These are phyloP conservation scores for Candida broadrunensis DNA, from an alignment of 805 yeast genomes.

Conservation along the genomic window DNA sequence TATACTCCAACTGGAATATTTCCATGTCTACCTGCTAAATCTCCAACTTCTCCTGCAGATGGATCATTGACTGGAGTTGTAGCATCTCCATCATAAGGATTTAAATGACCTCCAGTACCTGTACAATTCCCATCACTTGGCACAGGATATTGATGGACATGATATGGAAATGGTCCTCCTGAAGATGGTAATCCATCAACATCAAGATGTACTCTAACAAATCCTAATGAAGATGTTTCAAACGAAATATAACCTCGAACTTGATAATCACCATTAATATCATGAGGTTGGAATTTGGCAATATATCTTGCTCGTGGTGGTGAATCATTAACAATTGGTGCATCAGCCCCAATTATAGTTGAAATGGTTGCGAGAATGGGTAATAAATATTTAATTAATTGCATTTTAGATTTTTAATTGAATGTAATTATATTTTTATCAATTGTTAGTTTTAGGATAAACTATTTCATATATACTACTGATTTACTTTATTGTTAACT, in stretches of 20 bases:
- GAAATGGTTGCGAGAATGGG: too few species aligned
- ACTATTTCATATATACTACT: too few species aligned
- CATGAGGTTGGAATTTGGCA: constrained; percentile 21
- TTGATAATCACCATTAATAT: constrained; percentile 7
- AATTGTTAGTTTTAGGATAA: too few species aligned
- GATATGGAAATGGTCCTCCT: constrained; percentile 41
- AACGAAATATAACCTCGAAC: constrained; percentile 30
- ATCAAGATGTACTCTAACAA: constrained; percentile 30
- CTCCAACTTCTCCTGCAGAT: constrained; percentile 31
- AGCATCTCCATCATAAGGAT: constrained; percentile 34
- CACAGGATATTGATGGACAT: constrained; percentile 34
- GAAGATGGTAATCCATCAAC: constrained; percentile 27
- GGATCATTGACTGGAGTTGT: constrained; percentile 15
- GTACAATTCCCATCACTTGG: constrained; percentile 36
- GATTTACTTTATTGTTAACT: too few species aligned
- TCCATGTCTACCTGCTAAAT: constrained; percentile 41
- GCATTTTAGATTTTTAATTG: too few species aligned
- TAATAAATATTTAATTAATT: too few species aligned
- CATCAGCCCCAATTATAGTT: constrained; percentile 12
- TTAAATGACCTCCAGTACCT: constrained; percentile 34
- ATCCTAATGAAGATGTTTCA: constrained; percentile 25
- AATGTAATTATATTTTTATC: too few species aligned
- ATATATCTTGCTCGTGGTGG: constrained; percentile 22
- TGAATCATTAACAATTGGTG: constrained; percentile 28
- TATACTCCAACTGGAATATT: constrained; percentile 12